Percentiles rank a stretch among this genome's conserved stretches.
Evolutionary conservation across 1,139 yeast species (phyloP).

Genomic region (Kodamaea sp.): DNA sequence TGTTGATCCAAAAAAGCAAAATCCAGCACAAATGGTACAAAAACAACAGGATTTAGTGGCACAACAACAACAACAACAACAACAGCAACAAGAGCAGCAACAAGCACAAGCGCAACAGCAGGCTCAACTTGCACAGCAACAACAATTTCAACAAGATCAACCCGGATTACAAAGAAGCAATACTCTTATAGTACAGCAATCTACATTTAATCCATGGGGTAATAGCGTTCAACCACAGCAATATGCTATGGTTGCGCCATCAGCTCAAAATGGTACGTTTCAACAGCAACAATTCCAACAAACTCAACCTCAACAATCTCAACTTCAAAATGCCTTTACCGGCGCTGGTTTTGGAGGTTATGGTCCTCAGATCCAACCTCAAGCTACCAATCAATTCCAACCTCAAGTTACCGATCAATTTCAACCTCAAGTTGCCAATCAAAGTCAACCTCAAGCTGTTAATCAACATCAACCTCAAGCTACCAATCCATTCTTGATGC

Average conservation of each 20-base stretch:
- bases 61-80: conserved; percentile 22
- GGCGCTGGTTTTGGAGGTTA: conserved; percentile 61
- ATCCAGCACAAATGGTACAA: not conserved
- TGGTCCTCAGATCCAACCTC: conserved; percentile 26
- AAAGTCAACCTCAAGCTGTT: conserved; percentile 10
- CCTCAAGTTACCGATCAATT: conserved; percentile 2
- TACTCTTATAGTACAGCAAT: conserved; percentile 39
- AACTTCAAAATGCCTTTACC: conserved; percentile 36
- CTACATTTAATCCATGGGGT: conserved; percentile 47
- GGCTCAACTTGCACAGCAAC: conserved; percentile 4
- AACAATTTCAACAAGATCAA: conserved; percentile 4
- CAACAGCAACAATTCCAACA: not conserved
- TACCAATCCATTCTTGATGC: too few relatives aligned
- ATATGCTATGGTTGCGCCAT: conserved; percentile 7
- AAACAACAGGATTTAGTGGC: conserved; percentile 7
- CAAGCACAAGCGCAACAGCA: conserved; percentile 7
- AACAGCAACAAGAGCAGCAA: conserved; percentile 11
- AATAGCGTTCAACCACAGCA: conserved; percentile 12
- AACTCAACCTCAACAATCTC: conserved; percentile 11
- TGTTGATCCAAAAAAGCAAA: conserved; percentile 16
- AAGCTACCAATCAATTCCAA: conserved; percentile 16
- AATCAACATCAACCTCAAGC: conserved; percentile 12
- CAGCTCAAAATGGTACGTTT: not conserved
- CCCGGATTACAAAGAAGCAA: conserved; percentile 21
- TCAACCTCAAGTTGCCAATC: conserved; percentile 4